These are phyloP conservation scores for Penium margaritaceum DNA, from an alignment of 139 green algal genomes.

Conservation along the genomic window DNA sequence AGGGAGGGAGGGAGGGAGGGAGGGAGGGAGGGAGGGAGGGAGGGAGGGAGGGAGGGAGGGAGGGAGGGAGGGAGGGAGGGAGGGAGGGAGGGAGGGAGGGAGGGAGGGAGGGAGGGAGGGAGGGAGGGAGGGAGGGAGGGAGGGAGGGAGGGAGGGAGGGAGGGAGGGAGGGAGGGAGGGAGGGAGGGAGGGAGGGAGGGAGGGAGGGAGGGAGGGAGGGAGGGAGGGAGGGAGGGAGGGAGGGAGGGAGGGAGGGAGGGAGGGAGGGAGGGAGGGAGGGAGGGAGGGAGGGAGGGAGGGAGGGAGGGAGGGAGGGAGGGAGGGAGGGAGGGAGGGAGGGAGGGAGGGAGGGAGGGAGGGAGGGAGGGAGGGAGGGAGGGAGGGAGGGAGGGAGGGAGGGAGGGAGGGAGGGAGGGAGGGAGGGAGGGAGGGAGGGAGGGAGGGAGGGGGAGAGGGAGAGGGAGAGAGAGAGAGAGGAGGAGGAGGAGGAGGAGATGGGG, in stretches of 20 bases:
- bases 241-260: too few species aligned
- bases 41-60: too few species aligned
- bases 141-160: not conserved
- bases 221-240: too few species aligned
- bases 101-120: not conserved
- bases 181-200: too few species aligned
- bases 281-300: too few species aligned
- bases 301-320: too few species aligned
- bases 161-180: too few species aligned
- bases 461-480: not conserved
- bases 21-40: not conserved
- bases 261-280: too few species aligned
- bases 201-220: too few species aligned
- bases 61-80: not conserved
- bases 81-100: not conserved
- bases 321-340: too few species aligned
- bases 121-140: not conserved
- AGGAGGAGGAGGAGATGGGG: slow-evolving; percentile 1
- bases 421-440: not conserved
- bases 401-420: not conserved
- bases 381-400: not conserved
- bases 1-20: not conserved
- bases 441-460: not conserved
- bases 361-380: not conserved
- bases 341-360: too few species aligned